A percentile compares a stretch with the other conserved stretches of the same genome.
These are phyloP conservation scores for Diaporthe citri DNA, from an alignment of 2,329 filamentous ascomycete species.

Conservation along the genomic window DNA sequence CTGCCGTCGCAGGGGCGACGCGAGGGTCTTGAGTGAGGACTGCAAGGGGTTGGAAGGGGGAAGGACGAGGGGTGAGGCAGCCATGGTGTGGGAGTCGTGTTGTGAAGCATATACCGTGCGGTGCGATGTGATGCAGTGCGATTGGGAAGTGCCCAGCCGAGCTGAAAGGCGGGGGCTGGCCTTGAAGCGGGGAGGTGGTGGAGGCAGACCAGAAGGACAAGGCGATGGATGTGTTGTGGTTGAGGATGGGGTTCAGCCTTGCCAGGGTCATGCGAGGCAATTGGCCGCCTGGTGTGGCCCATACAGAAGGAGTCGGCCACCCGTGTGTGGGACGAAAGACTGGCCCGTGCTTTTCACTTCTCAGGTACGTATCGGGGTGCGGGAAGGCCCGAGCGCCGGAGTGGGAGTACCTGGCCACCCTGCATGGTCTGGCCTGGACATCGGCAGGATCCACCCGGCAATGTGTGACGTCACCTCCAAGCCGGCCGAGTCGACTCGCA, in stretches of 20 bases:
- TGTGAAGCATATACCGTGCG: neutral
- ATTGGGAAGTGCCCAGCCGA: neutral
- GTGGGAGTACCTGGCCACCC: neutral
- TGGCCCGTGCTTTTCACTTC: neutral
- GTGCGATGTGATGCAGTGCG: neutral
- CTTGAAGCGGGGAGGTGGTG: neutral
- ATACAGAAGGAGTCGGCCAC: neutral
- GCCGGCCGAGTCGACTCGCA: neutral
- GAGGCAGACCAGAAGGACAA: neutral
- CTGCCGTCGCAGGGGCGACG: slow-evolving; percentile 46
- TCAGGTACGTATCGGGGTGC: neutral
- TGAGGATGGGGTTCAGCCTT: neutral
- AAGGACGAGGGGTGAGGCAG: slow-evolving; percentile 61
- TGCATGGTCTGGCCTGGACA: no score
- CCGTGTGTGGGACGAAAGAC: neutral
- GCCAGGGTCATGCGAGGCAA: neutral
- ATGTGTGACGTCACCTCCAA: slow-evolving; percentile 16
- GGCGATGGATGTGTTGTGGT: neutral
- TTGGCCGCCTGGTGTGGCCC: slow-evolving; percentile 11
- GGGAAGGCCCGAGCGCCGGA: slow-evolving; percentile 8
- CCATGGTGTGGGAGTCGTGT: slow-evolving; percentile 50
- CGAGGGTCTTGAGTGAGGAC: slow-evolving; percentile 39
- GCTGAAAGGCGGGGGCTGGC: neutral
- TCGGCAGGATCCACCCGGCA: slow-evolving; percentile 16
- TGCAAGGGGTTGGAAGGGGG: slow-evolving; percentile 40